Percentiles rank a stretch among this genome's conserved stretches.
Conservation (phyloP, 2,329 filamentous ascomycete genomes). For the Xylariomycetidae sp. region DNA sequence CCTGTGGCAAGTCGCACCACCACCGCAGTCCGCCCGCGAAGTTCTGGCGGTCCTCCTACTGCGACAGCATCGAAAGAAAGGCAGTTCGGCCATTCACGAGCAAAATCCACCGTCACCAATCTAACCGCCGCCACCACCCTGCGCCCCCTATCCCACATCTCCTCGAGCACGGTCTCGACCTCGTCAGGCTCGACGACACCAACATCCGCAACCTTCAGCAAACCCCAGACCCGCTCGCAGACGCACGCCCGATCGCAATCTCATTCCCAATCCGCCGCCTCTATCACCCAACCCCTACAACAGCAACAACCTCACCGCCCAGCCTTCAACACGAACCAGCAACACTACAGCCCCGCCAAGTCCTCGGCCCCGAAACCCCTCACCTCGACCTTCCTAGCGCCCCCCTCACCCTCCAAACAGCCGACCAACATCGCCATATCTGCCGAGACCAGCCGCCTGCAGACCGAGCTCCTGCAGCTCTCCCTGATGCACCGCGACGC, state of each 20-base stretch:
- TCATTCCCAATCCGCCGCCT: slow-evolving; percentile 19
- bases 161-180: neutral
- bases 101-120: slow-evolving; percentile 37
- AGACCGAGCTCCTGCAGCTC: slow-evolving; percentile 62
- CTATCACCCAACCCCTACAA: slow-evolving; percentile 7
- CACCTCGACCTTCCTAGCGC: slow-evolving; percentile 52
- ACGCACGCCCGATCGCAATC: slow-evolving; percentile 12
- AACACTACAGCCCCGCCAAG: slow-evolving; percentile 64
- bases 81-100: slow-evolving; percentile 28
- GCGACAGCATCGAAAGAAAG: slow-evolving; percentile 11
- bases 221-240: slow-evolving; percentile 18
- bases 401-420: slow-evolving; percentile 57
- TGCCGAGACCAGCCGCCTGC: slow-evolving; percentile 53
- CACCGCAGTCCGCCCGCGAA: slow-evolving; percentile 15
- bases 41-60: slow-evolving; percentile 15
- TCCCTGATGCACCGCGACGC: slow-evolving; percentile 59
- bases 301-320: slow-evolving; percentile 37
- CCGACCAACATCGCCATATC: slow-evolving; percentile 56
- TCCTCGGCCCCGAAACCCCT: slow-evolving; percentile 56
- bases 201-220: slow-evolving; percentile 10
- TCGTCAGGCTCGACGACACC: slow-evolving; percentile 9
- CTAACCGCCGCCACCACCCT: slow-evolving; percentile 35
- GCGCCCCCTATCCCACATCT: slow-evolving; percentile 25
- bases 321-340: slow-evolving; percentile 58
- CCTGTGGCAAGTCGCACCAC: slow-evolving; percentile 10